These are phyloP conservation scores for Boletus mariae DNA, from an alignment of 1,284 basidiomycete genomes.

Conservation along the genomic window DNA sequence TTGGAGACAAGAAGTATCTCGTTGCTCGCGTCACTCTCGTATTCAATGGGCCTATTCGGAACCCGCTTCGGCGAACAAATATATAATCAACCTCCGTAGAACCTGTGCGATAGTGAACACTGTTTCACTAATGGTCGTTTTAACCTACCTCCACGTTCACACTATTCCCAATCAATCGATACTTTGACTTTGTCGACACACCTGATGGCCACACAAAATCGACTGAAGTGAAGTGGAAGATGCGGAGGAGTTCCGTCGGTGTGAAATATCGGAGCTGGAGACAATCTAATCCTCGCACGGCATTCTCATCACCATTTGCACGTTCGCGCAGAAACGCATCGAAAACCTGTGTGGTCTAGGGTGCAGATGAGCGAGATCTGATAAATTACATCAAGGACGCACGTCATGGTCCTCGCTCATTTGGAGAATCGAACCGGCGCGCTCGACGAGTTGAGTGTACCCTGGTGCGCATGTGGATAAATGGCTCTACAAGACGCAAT, in stretches of 20 bases:
- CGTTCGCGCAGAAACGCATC: conserved; percentile 52
- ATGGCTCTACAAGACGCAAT: not conserved
- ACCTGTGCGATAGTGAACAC: conserved; percentile 20
- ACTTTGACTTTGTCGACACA: conserved; percentile 62
- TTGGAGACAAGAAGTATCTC: not conserved
- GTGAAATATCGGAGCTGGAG: conserved; percentile 69
- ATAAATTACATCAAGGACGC: conserved; percentile 21
- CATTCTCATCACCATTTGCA: conserved; percentile 36
- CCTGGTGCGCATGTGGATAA: conserved; percentile 38
- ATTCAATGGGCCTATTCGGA: no score
- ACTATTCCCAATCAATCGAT: conserved; percentile 75
- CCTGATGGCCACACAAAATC: conserved; percentile 57
- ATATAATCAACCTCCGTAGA: conserved; percentile 24
- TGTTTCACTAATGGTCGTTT: not conserved
- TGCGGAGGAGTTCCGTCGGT: conserved; percentile 62
- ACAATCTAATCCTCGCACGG: conserved; percentile 53
- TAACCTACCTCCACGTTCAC: conserved; percentile 62
- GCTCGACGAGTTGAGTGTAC: conserved; percentile 71
- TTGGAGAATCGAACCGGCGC: conserved; percentile 72
- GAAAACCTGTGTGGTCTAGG: conserved; percentile 60
- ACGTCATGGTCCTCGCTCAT: conserved; percentile 64
- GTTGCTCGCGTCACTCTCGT: not conserved
- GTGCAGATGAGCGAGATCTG: conserved; percentile 3
- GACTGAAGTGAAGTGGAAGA: conserved; percentile 54
- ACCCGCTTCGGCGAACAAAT: conserved; percentile 17